These are phyloP conservation scores for Pyricularia grisea DNA, from an alignment of 2,329 filamentous ascomycete species.

Conservation along the genomic window DNA sequence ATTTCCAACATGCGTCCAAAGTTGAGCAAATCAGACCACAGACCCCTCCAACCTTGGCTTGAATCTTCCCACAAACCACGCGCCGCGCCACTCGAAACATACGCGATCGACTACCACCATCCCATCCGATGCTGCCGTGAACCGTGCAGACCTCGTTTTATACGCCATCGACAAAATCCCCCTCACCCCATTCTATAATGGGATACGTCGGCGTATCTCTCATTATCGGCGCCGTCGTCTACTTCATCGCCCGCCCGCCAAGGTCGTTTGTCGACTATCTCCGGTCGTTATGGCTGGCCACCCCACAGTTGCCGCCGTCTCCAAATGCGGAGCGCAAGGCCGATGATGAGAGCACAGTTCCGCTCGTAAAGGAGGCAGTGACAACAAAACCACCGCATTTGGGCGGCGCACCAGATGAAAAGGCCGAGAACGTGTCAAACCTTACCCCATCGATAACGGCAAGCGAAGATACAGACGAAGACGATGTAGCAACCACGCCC, in stretches of 20 bases:
- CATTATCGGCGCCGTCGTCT: slow-evolving; percentile 50
- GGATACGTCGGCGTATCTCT: slow-evolving; percentile 51
- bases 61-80: neutral
- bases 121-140: neutral
- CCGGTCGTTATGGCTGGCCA: slow-evolving; percentile 15
- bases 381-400: neutral
- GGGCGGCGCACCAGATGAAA: neutral
- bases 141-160: neutral
- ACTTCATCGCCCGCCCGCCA: slow-evolving; percentile 40
- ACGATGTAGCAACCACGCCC: slow-evolving; percentile 35
- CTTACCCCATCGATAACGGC: slow-evolving; percentile 5
- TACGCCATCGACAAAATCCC: neutral
- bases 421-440: neutral
- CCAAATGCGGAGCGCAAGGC: slow-evolving; percentile 5
- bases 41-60: neutral
- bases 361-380: neutral
- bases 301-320: slow-evolving; percentile 5
- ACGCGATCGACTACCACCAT: neutral
- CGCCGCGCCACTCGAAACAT: neutral
- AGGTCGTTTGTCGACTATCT: slow-evolving; percentile 38
- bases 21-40: neutral
- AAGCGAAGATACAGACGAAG: slow-evolving; percentile 10
- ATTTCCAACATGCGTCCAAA: neutral
- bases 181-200: slow-evolving; percentile 26
- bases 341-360: slow-evolving; percentile 1